phyloP scores from a whole-genome alignment of 495 filamentous ascomycete species.

The Penicillium daleae region DNA sequence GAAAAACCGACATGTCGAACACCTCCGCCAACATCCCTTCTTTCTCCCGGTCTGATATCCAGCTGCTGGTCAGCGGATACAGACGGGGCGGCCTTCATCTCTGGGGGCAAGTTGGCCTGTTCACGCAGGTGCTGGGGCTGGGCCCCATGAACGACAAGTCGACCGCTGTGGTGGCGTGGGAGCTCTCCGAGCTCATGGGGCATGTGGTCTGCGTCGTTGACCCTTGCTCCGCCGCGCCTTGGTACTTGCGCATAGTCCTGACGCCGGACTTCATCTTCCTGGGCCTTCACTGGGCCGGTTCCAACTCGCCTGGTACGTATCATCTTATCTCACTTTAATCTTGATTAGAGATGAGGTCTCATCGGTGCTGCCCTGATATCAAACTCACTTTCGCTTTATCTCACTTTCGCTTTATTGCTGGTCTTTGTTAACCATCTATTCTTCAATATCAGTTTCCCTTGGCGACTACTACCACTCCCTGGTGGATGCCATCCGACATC shows the following conservation, averaged over 20 bases:
- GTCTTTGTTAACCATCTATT: no score
- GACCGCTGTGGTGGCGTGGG: not conserved
- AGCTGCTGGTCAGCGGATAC: slow-evolving; percentile 5
- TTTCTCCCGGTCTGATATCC: not conserved
- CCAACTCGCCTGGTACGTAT: slow-evolving; percentile 4
- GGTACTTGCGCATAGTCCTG: slow-evolving; percentile 8
- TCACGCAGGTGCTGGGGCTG: not conserved
- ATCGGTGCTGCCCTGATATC: no score
- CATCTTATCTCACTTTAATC: no score
- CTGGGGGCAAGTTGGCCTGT: not conserved
- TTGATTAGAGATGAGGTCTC: no score
- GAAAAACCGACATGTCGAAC: not conserved
- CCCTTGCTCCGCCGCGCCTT: slow-evolving; percentile 1
- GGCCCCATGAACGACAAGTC: not conserved
- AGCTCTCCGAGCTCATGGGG: slow-evolving; percentile 1
- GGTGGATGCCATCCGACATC: not conserved
- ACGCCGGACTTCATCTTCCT: slow-evolving; percentile 13
- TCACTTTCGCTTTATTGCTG: no score
- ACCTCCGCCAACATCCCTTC: not conserved
- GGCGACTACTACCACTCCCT: not conserved
- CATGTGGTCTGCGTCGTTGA: slow-evolving; percentile 13
- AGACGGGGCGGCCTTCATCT: not conserved
- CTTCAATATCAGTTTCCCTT: no score
- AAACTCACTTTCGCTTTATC: no score
- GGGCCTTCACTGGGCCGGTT: slow-evolving; percentile 14